These are phyloP conservation scores for Candolleomyces eurysporus DNA, from an alignment of 768 basidiomycete genomes.

Conservation along the genomic window DNA sequence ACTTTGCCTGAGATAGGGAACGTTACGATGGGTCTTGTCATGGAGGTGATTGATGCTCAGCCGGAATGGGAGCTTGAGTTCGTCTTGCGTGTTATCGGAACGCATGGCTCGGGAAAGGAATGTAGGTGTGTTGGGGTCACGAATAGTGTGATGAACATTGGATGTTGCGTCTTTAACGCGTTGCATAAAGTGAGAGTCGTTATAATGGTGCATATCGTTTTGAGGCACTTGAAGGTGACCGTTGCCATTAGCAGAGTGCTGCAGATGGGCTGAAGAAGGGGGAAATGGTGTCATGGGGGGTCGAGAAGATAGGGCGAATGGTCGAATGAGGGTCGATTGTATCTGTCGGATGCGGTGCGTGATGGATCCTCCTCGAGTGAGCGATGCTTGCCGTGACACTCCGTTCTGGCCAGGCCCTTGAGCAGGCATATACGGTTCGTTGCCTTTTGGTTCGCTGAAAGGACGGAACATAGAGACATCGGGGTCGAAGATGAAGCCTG, in stretches of 20 bases:
- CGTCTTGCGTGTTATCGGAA: slow-evolving; percentile 34
- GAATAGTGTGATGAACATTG: slow-evolving; percentile 36
- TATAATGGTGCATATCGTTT: slow-evolving; percentile 13
- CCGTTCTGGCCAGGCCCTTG: slow-evolving; percentile 22
- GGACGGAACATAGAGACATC: slow-evolving; percentile 56
- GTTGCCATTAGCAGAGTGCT: slow-evolving; percentile 10
- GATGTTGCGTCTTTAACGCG: slow-evolving; percentile 28
- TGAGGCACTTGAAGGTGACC: slow-evolving; percentile 5
- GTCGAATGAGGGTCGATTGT: slow-evolving; percentile 47
- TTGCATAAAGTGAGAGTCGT: slow-evolving; percentile 16
- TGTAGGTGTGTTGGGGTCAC: slow-evolving; percentile 45
- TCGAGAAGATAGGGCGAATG: slow-evolving; percentile 46
- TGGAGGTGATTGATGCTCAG: slow-evolving; percentile 55
- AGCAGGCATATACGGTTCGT: slow-evolving; percentile 25
- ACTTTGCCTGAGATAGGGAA: slow-evolving; percentile 89
- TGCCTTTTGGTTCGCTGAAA: slow-evolving; percentile 40
- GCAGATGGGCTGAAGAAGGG: slow-evolving; percentile 14
- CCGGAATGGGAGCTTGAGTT: slow-evolving; percentile 59
- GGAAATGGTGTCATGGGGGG: slow-evolving; percentile 27
- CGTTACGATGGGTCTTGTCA: slow-evolving; percentile 58
- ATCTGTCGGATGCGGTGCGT: slow-evolving; percentile 44
- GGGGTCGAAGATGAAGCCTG: slow-evolving; percentile 86
- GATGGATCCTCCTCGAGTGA: slow-evolving; percentile 45
- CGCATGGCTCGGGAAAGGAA: slow-evolving; percentile 50
- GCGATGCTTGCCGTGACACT: slow-evolving; percentile 33